A percentile compares a stretch with the other conserved stretches of the same genome.
These are phyloP conservation scores for Zancudomyces culisetae DNA, from an alignment of 371 early-diverging fungal genomes.

Conservation along the genomic window DNA sequence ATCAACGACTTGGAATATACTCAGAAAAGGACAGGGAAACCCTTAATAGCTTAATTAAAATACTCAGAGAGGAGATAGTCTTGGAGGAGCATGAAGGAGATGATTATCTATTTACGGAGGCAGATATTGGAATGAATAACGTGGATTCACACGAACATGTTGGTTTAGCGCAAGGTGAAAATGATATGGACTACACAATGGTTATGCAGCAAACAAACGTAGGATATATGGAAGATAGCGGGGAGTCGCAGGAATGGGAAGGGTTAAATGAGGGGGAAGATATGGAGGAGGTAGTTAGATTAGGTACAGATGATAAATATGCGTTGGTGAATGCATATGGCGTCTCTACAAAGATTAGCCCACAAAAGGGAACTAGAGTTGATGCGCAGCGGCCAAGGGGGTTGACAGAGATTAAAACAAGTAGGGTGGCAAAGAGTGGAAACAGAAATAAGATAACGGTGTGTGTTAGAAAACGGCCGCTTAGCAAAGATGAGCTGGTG, in stretches of 20 bases:
- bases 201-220: too few species aligned
- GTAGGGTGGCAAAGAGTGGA: constrained; percentile 3
- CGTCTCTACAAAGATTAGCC: constrained; percentile 10
- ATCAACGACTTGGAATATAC: too few species aligned
- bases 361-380: constrained; percentile 6
- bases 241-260: not conserved
- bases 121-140: too few species aligned
- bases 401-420: constrained; percentile 1
- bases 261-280: not conserved
- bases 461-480: constrained; percentile 89
- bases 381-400: constrained; percentile 6
- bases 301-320: constrained; percentile 8
- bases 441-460: constrained; percentile 55
- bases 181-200: too few species aligned
- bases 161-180: too few species aligned
- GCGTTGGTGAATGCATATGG: constrained; percentile 22
- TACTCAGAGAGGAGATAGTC: too few species aligned
- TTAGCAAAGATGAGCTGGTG: constrained; percentile 59
- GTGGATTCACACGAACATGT: too few species aligned
- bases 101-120: too few species aligned
- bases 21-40: too few species aligned
- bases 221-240: too few species aligned
- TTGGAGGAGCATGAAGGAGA: too few species aligned
- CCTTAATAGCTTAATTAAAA: too few species aligned
- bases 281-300: constrained; percentile 18